Evolutionary conservation across 2,329 filamentous ascomycete species (phyloP).

Genomic region (Ophiognomonia clavigignenti-juglandacearum): DNA sequence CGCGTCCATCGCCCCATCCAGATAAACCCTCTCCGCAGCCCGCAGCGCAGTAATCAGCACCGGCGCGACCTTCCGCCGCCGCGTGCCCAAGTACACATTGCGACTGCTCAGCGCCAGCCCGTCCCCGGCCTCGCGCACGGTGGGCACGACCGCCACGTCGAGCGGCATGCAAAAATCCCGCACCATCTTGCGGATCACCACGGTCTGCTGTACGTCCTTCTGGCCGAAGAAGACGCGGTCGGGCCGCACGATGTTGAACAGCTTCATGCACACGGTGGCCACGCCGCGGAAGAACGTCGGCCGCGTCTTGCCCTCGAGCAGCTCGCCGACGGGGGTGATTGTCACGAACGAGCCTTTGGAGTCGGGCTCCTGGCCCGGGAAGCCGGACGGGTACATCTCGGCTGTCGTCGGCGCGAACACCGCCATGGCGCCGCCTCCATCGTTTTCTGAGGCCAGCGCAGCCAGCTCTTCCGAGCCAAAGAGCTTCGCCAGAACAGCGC

Average conservation of each 20-base stretch:
- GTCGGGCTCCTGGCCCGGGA: slow-evolving; percentile 64
- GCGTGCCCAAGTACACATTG: slow-evolving; percentile 83
- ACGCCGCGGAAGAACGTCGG: slow-evolving; percentile 97
- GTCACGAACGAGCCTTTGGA: slow-evolving; percentile 86
- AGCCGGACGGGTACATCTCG: slow-evolving; percentile 85
- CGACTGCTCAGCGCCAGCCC: slow-evolving; percentile 87
- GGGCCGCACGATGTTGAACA: slow-evolving; percentile 77
- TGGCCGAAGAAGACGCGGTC: slow-evolving; percentile 90
- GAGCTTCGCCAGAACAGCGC: slow-evolving; percentile 59
- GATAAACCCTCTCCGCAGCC: slow-evolving; percentile 66
- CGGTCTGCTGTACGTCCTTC: slow-evolving; percentile 95
- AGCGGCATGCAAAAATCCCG: slow-evolving; percentile 79
- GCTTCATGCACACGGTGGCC: slow-evolving; percentile 91
- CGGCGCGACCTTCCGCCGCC: slow-evolving; percentile 66
- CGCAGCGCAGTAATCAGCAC: slow-evolving; percentile 67
- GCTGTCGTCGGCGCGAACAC: slow-evolving; percentile 80
- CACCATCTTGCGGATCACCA: slow-evolving; percentile 82
- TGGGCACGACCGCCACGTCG: slow-evolving; percentile 68
- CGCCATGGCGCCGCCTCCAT: slow-evolving; percentile 35
- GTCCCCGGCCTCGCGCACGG: slow-evolving; percentile 65
- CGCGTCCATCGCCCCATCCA: slow-evolving; percentile 48
- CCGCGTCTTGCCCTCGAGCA: slow-evolving; percentile 78
- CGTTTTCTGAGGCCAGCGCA: slow-evolving; percentile 40
- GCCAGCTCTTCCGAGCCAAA: no score
- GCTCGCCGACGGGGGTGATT: slow-evolving; percentile 75